A percentile compares a stretch with the other conserved stretches of the same genome.
phyloP scores from a whole-genome alignment of 495 filamentous ascomycete species.

The Penicillium alfredii region DNA sequence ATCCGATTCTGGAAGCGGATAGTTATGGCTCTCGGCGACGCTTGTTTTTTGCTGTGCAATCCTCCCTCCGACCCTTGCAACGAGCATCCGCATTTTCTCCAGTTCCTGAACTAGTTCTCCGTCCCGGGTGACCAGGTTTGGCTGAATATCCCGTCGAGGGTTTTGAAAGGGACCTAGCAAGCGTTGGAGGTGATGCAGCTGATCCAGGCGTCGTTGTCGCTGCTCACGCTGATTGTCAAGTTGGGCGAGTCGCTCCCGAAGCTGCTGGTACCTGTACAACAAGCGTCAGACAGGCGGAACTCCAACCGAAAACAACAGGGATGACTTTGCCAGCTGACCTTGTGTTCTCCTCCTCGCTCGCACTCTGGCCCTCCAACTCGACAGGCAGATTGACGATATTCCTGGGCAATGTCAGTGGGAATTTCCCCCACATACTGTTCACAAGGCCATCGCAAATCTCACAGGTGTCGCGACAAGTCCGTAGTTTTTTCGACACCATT shows the following conservation, averaged over 20 bases:
- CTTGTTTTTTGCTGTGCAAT: constrained; percentile 37
- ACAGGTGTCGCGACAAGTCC: constrained; percentile 45
- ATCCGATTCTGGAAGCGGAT: constrained; percentile 27
- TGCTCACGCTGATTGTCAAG: constrained; percentile 50
- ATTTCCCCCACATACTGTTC: constrained; percentile 6
- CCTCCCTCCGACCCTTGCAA: constrained; percentile 62
- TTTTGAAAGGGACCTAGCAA: constrained; percentile 56
- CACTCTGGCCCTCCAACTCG: constrained; percentile 26
- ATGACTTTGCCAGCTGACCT: constrained; percentile 21
- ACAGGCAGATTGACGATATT: constrained; percentile 36
- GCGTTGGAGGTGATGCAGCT: constrained; percentile 49
- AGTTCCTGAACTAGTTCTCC: constrained; percentile 69
- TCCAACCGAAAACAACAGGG: constrained; percentile 13
- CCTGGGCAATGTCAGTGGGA: constrained; percentile 22
- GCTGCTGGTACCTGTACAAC: constrained; percentile 49
- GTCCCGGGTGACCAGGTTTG: constrained; percentile 69
- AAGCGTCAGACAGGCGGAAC: constrained; percentile 24
- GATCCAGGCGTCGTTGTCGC: constrained; percentile 48
- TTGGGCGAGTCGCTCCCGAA: constrained; percentile 44
- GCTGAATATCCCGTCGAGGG: constrained; percentile 57
- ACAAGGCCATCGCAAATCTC: no score
- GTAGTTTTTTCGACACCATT: constrained; percentile 37
- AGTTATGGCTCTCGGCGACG: constrained; percentile 12
- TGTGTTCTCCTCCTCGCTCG: constrained; percentile 28
- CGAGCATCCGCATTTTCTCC: constrained; percentile 68